Base-by-base conservation (phyloP, 257 asterid species). In the Coffea canephora region DNA sequence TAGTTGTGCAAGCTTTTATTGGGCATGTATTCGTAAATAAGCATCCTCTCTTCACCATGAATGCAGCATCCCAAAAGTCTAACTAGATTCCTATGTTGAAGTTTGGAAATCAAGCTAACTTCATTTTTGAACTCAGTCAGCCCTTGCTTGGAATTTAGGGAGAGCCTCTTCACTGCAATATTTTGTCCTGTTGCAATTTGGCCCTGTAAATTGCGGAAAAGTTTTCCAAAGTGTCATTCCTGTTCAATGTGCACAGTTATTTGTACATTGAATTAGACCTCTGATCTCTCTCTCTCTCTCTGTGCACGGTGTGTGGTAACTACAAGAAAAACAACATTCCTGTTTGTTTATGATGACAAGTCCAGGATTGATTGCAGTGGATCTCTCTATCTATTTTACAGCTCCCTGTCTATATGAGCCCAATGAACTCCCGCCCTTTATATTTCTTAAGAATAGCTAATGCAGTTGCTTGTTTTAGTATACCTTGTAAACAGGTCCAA, bases 31-130 rank as follows among this genome's bases (percentile, higher is more conserved):
- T 88, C 91, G 31, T 86, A 88, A 8, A 88, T 54, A 19, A 87
- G 69, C 76, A 83, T 86, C 23, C 14, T 79, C 70, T 89, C 88
- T 2, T 78, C 78, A 48, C 87, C 87, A 14, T 71, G 57, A 18
- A 78, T 80, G 86, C 91, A 85, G 54, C 81, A 86, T 43, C 88
- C 88, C n/a, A 85, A 68, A 54, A 88, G 89, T 77, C 75, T 82
- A 49, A 88, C 88, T 0, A 86, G 84, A 82, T 86, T 87, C 1
- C 84, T 73, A 67, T 87, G 89, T 52, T 85, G 86, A 83, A 87
- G 89, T 57, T 83, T 82, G 7, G 87, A 79, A 4, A 85, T 79
- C 13, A 77, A 80, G 67, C 74, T 78, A 1, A 85, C 80, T 75
- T 87, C 89, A 55, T 85, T 87, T 75, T 67, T 83, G 57, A 87